These are phyloP conservation scores for Alternaria novae-zelandiae DNA, from an alignment of 2,329 filamentous ascomycete genomes.

Conservation along the genomic window DNA sequence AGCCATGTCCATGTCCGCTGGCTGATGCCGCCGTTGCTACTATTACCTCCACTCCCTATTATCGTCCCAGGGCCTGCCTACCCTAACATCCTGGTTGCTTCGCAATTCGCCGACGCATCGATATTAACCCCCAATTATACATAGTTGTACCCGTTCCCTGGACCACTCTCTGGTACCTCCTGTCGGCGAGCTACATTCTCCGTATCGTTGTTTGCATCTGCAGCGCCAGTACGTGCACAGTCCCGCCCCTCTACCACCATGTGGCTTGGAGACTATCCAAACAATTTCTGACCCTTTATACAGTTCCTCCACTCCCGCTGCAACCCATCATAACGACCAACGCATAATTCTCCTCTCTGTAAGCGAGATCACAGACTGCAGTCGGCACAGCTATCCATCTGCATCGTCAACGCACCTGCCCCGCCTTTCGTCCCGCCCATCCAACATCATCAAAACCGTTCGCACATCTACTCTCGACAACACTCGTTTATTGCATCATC, in stretches of 20 bases:
- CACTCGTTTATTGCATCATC: background rate
- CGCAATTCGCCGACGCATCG: constrained; percentile 34
- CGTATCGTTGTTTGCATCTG: constrained; percentile 15
- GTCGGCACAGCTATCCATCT: constrained; percentile 4
- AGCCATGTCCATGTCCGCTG: constrained; percentile 36
- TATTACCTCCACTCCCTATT: constrained; percentile 31
- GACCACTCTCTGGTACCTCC: constrained; percentile 27
- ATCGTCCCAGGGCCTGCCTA: constrained; percentile 32
- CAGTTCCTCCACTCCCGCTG: constrained; percentile 9
- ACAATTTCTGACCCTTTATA: constrained; percentile 3
- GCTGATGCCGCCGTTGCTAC: constrained; percentile 38
- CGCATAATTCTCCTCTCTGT: background rate
- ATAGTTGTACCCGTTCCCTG: constrained; percentile 20
- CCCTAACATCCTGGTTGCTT: constrained; percentile 29
- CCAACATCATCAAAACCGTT: background rate
- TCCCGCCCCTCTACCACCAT: constrained; percentile 7
- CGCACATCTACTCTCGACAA: background rate
- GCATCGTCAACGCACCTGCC: constrained; percentile 14
- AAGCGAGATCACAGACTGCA: constrained; percentile 10
- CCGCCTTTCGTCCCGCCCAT: constrained; percentile 15
- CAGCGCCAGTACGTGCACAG: constrained; percentile 23
- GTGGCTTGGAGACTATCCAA: constrained; percentile 8
- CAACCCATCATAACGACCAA: constrained; percentile 3
- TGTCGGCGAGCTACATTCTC: constrained; percentile 19
- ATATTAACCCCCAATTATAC: constrained; percentile 29